phyloP scores from a whole-genome alignment of 371 early-diverging fungal genomes.

The Mucor velutinosus region DNA sequence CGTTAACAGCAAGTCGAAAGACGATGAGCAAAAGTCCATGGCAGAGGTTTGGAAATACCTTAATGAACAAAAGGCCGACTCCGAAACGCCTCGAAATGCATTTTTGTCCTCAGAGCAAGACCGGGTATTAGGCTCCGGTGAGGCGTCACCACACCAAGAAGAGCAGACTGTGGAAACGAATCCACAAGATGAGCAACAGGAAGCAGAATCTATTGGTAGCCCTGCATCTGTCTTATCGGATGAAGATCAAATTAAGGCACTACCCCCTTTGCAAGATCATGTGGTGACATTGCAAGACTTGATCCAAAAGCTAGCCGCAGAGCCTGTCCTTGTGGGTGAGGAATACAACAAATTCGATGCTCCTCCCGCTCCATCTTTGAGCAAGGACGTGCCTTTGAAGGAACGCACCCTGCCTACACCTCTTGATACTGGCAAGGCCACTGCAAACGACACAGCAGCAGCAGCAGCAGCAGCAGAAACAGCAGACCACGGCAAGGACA shows the following conservation, averaged over 20 bases:
- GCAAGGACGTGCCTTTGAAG: not conserved
- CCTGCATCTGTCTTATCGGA: not conserved
- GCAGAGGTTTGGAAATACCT: conserved; percentile 22
- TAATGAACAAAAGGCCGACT: conserved; percentile 9
- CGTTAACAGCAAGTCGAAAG: not conserved
- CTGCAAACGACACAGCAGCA: not conserved
- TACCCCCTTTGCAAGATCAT: conserved; percentile 23
- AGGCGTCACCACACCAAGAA: not conserved
- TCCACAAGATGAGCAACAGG: not conserved
- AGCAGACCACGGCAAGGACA: not conserved
- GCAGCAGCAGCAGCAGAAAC: not conserved
- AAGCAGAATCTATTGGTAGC: not conserved
- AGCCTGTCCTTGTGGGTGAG: conserved; percentile 18
- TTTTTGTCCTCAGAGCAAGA: conserved; percentile 9
- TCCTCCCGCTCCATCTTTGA: conserved; percentile 20
- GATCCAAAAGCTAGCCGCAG: conserved; percentile 17
- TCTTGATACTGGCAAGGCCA: not conserved
- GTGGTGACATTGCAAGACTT: conserved; percentile 22
- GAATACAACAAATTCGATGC: conserved; percentile 11
- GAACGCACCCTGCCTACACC: not conserved
- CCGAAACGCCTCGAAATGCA: conserved; percentile 9
- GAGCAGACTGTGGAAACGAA: not conserved
- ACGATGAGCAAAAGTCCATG: conserved; percentile 5
- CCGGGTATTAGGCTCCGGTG: not conserved
- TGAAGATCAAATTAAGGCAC: not conserved